Evolutionary conservation across 1,284 basidiomycete species (phyloP), one percentile per base, ranked within the genome.

Genomic region (Pseudozyma tsukubaensis): DNA sequence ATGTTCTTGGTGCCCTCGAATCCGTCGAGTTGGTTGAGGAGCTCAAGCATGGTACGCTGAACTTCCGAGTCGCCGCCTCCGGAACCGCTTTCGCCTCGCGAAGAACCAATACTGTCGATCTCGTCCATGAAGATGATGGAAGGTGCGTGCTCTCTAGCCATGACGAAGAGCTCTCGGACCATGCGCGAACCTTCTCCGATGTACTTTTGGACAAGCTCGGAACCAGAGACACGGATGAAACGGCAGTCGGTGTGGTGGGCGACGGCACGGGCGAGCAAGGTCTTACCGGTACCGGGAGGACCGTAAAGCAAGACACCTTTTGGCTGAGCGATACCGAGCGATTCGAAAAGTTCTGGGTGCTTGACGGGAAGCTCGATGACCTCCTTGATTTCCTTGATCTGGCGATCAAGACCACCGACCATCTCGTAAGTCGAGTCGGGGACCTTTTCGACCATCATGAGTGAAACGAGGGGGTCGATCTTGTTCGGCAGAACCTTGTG

Each of bases 81-180:
- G 19, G 69, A 73, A 12, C 93, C 92, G 76, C 92, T 91, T 79
- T 94, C 94, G 24, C 94, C 94, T 84, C 96, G 87, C 60, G 93
- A 94, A 68, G 92, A 94, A 57, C 96, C 96, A 81, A 99, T 99
- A 21, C 93, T 95, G 86, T 99, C 96, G 78, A 99, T 98, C 86
- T 99, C 96, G 86, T 99, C 96, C 94, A 99, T 98, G 88, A 99
- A 98, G 84, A 99, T 97, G 87, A 99, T 98, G 85, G 92, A 93
- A n/a, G 97, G 96, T 29, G 96, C 96, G 84, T 98, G 95, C 85
- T 98, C 96, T 74, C 95, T 87, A 2, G 97, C 96, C 96, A 98
- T 98, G 73, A 98, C 94, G 88, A 99, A 99, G 59, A 99, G 86
- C 87, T 99, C 96, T 66, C 96, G 89, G 48, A 81, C 74, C 81